These are phyloP conservation scores for Boletus vinaceobasis DNA, from an alignment of 768 basidiomycete species.

Conservation along the genomic window DNA sequence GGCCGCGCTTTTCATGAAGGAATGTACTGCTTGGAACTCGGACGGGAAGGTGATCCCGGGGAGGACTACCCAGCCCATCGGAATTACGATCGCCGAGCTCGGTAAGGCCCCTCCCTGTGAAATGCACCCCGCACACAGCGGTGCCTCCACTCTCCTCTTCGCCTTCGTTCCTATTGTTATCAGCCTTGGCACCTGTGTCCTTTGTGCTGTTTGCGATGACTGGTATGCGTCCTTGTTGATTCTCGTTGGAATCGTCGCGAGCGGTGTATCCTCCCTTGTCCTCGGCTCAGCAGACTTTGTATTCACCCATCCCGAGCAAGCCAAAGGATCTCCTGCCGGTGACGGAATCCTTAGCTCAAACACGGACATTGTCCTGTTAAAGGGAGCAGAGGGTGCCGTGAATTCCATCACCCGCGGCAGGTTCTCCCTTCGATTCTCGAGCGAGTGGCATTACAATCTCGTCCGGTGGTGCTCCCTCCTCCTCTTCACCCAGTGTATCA, in stretches of 20 bases:
- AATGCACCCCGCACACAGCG: slow-evolving; percentile 28
- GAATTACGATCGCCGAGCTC: background rate
- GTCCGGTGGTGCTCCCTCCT: background rate
- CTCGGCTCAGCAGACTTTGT: slow-evolving; percentile 23
- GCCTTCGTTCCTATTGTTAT: slow-evolving; percentile 19
- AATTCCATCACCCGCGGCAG: background rate
- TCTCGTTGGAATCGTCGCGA: slow-evolving; percentile 27
- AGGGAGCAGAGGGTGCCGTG: slow-evolving; percentile 9
- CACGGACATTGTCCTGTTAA: slow-evolving; percentile 22
- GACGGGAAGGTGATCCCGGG: background rate
- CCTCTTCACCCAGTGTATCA: background rate
- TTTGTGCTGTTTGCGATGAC: slow-evolving; percentile 19
- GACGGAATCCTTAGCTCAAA: slow-evolving; percentile 25
- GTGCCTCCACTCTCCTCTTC: background rate
- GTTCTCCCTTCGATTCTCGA: background rate
- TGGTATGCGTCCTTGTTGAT: slow-evolving; percentile 29
- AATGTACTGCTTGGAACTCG: background rate
- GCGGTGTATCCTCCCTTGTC: slow-evolving; percentile 22
- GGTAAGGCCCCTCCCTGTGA: background rate
- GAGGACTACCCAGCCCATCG: background rate
- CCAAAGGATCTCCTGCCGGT: slow-evolving; percentile 20
- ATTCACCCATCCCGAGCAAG: slow-evolving; percentile 21
- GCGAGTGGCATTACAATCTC: background rate
- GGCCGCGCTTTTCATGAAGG: background rate
- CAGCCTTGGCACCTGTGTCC: slow-evolving; percentile 19